These are phyloP conservation scores for Nigrograna mackinnonii DNA, from an alignment of 2,329 filamentous ascomycete genomes.

Conservation along the genomic window DNA sequence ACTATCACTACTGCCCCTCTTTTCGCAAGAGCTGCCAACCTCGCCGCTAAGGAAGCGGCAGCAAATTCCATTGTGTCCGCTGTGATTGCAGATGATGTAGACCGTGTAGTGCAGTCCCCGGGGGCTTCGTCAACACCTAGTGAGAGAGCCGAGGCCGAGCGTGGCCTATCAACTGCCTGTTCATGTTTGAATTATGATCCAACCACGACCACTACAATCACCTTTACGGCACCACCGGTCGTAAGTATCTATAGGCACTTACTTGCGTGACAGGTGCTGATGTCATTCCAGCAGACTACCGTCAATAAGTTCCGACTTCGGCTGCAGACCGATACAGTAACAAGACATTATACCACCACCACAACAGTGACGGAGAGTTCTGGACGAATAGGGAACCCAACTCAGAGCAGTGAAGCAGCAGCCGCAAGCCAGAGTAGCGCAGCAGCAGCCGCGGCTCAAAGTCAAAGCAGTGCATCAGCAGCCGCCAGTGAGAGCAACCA, in stretches of 20 bases:
- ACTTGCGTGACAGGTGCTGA: not conserved
- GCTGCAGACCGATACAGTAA: constrained; percentile 1
- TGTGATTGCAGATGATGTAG: constrained; percentile 22
- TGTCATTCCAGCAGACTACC: not conserved
- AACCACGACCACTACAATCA: constrained; percentile 28
- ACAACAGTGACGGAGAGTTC: constrained; percentile 2
- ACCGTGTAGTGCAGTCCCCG: too few species aligned
- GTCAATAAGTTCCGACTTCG: not conserved
- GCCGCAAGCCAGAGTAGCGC: too few species aligned
- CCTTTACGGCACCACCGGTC: constrained; percentile 22
- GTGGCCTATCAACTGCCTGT: constrained; percentile 31
- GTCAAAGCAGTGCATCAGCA: too few species aligned
- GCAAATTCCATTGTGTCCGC: constrained; percentile 24
- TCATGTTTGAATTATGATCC: constrained; percentile 31
- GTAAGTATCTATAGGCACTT: constrained; percentile 16
- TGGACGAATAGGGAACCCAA: too few species aligned
- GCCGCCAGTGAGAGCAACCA: too few species aligned
- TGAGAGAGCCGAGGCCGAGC: constrained; percentile 18
- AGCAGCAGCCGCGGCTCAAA: too few species aligned
- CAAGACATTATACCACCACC: constrained; percentile 6
- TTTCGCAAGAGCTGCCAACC: constrained; percentile 13
- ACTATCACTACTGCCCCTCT: constrained; percentile 19
- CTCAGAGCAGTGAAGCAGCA: too few species aligned
- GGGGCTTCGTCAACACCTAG: constrained; percentile 11
- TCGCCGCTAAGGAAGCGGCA: constrained; percentile 19